phyloP scores from a whole-genome alignment of 108 stramenopile genomes.

The Skeletonema costatum region DNA sequence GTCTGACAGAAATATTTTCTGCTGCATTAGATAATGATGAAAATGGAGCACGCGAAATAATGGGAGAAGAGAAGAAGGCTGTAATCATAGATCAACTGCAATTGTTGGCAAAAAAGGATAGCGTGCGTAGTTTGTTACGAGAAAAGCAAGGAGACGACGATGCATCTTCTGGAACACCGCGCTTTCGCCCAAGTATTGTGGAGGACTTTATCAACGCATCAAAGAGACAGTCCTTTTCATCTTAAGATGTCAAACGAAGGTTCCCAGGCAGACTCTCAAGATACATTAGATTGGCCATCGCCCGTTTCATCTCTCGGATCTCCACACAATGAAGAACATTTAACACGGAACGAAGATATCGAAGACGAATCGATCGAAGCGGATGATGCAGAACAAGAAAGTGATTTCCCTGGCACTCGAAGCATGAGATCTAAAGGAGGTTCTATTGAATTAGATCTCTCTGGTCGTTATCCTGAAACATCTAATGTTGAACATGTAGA shows the following conservation, averaged over 20 bases:
- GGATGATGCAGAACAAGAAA: background rate
- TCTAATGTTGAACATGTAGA: background rate
- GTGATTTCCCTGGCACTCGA: background rate
- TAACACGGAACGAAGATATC: background rate
- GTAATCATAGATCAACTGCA: background rate
- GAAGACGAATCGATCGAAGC: background rate
- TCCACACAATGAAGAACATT: background rate
- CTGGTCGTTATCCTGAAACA: background rate
- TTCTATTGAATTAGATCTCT: background rate
- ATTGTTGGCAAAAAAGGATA: background rate
- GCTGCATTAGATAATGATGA: background rate
- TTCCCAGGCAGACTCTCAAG: background rate
- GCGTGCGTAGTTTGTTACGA: background rate
- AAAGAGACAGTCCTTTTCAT: conserved; percentile 15
- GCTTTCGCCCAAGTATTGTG: conserved; percentile 7
- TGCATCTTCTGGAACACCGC: background rate
- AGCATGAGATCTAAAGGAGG: background rate
- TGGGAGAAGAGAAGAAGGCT: background rate
- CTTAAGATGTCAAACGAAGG: background rate
- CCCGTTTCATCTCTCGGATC: conserved; percentile 19
- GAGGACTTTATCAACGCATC: conserved; percentile 6
- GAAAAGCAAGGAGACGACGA: background rate
- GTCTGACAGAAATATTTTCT: background rate
- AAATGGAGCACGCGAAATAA: background rate
- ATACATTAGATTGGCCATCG: conserved; percentile 11